Evolutionary conservation across 352 stramenopile species (phyloP), one percentile per base, ranked within the genome.

Genomic region (Elongisporangium anandrum): DNA sequence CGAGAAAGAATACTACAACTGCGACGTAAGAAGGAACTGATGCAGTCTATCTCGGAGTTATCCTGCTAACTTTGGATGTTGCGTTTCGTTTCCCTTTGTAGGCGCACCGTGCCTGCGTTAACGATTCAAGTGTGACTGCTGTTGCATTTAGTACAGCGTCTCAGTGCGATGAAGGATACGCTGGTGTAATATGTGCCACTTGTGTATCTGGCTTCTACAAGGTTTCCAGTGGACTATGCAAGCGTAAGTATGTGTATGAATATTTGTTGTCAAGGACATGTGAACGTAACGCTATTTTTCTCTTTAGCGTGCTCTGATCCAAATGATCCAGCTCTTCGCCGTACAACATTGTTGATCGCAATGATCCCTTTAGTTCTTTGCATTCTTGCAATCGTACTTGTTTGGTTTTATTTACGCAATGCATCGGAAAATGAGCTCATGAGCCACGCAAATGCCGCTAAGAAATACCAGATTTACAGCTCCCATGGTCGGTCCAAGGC

Each of bases 1-100:
- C 8, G 59, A 66, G 7, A 71, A 75, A 17, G 79, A 88, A 57
- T 88, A 82, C 24, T 92, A 90, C 39, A 16, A 55, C 0, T 92
- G 82, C 48, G 72, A 85, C 54, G 81, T 90, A 77, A 59, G 76
- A 65, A 1, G 5, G 20, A 2, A 49, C 19, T 53, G 21, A 19
- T 16, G 24, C 24, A 1, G n/a, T n/a, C n/a, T n/a, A n/a, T n/a
- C n/a, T n/a, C n/a, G n/a, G n/a, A n/a, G n/a, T n/a, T n/a, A n/a
- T n/a, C n/a, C n/a, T n/a, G n/a, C n/a, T n/a, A n/a, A n/a, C n/a
- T n/a, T n/a, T n/a, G n/a, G n/a, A n/a, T n/a, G n/a, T n/a, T n/a
- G n/a, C n/a, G n/a, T n/a, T n/a, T 53, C 10, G 49, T n/a, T 15
- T 53, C 9, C 10, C 6, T 13, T 22, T 57, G 13, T 21, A 81